These are phyloP conservation scores for Theobroma grandiflorum DNA, from an alignment of 441 rosid genomes.

Conservation along the genomic window DNA sequence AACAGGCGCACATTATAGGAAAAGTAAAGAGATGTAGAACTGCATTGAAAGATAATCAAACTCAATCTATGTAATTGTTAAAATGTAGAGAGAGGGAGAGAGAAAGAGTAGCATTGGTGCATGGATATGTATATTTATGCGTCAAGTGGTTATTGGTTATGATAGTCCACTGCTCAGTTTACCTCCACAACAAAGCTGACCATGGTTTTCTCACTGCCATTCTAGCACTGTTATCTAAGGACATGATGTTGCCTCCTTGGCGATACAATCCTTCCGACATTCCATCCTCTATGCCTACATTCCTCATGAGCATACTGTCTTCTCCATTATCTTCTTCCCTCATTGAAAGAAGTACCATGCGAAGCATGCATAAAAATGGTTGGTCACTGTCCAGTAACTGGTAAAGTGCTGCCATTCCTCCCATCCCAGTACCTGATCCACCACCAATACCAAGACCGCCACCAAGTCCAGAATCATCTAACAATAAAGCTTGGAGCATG, in stretches of 20 bases:
- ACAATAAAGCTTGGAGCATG: slow-evolving; percentile 96
- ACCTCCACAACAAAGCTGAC: slow-evolving; percentile 99
- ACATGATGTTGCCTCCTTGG: slow-evolving; percentile 47
- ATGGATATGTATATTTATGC: slow-evolving; percentile 10
- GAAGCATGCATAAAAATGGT: slow-evolving; percentile 99
- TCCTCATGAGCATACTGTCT: slow-evolving; percentile 79
- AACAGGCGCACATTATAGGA: slow-evolving; percentile 17
- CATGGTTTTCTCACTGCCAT: slow-evolving; percentile 74
- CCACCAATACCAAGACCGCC: slow-evolving; percentile 99
- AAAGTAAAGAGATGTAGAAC: slow-evolving; percentile 8
- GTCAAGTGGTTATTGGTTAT: slow-evolving; percentile 1
- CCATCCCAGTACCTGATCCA: slow-evolving; percentile 99
- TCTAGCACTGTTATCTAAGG: slow-evolving; percentile 63
- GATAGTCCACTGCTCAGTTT: slow-evolving; percentile 28
- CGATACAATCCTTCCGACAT: slow-evolving; percentile 55
- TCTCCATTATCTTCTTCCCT: slow-evolving; percentile 97
- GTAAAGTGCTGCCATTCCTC: slow-evolving; percentile 98
- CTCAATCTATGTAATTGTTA: not conserved
- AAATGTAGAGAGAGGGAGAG: not conserved
- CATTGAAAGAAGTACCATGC: slow-evolving; percentile 99
- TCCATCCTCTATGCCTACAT: slow-evolving; percentile 59
- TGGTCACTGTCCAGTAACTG: slow-evolving; percentile 99
- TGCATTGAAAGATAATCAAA: not conserved
- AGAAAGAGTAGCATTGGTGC: not conserved
- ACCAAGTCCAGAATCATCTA: slow-evolving; percentile 99